A percentile compares a stretch with the other conserved stretches of the same genome.
phyloP scores from a whole-genome alignment of 192 early-diverging fungal genomes.

The Polychytrium aggregatum region DNA sequence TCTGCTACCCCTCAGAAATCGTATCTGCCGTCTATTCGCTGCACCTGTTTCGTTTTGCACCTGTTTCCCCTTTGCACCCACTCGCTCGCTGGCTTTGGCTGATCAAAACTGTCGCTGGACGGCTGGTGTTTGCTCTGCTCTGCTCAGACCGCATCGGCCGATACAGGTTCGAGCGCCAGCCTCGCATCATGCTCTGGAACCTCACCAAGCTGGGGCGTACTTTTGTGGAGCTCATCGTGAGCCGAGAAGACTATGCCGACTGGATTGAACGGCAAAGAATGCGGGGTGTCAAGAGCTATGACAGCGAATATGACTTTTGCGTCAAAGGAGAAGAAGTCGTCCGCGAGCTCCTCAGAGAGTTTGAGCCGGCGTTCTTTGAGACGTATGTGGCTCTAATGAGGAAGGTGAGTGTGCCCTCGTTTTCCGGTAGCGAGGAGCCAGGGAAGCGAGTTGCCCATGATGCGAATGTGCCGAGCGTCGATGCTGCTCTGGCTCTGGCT shows the following conservation, averaged over 20 bases:
- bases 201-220: slow-evolving; percentile 51
- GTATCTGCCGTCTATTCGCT: neutral
- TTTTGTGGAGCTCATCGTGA: slow-evolving; percentile 35
- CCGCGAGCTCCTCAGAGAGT: slow-evolving; percentile 39
- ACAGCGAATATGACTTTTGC: neutral
- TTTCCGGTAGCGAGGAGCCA: no score
- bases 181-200: slow-evolving; percentile 70
- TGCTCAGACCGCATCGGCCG: slow-evolving; percentile 36
- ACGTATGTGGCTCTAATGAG: slow-evolving; percentile 47
- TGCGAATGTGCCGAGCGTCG: no score
- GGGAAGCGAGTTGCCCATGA: no score
- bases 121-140: no score
- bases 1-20: neutral
- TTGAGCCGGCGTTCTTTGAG: slow-evolving; percentile 30
- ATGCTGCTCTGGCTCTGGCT: no score
- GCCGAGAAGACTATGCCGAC: slow-evolving; percentile 24
- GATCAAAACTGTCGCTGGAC: no score
- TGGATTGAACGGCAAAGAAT: slow-evolving; percentile 11
- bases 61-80: no score
- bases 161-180: slow-evolving; percentile 65
- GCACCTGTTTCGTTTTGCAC: neutral
- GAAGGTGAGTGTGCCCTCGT: neutral
- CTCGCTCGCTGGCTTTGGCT: no score
- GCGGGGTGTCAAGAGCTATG: slow-evolving; percentile 1
- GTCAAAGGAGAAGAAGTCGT: slow-evolving; percentile 18